Conservation (phyloP, 2,329 filamentous ascomycete genomes). For the Neopestalotiopsis clavispora region DNA sequence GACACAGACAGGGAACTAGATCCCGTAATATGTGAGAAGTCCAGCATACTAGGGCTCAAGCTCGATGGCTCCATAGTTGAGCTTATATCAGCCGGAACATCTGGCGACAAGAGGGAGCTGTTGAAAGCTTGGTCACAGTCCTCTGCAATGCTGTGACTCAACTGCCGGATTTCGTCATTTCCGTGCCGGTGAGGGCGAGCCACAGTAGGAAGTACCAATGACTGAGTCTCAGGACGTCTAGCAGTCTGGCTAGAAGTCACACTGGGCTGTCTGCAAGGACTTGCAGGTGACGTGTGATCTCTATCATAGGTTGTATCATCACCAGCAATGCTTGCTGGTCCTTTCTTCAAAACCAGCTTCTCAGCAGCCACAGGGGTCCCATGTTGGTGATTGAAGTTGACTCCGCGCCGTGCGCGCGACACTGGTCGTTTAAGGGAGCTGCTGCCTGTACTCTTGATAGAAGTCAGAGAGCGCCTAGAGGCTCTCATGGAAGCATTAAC, state of each 20-base stretch:
- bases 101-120: constrained; percentile 52
- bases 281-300: constrained; percentile 27
- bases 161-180: constrained; percentile 80
- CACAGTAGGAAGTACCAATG: constrained; percentile 27
- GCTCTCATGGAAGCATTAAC: constrained; percentile 36
- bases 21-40: neutral
- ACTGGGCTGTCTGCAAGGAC: constrained; percentile 25
- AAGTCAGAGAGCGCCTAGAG: constrained; percentile 51
- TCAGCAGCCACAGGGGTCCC: constrained; percentile 35
- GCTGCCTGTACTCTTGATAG: constrained; percentile 52
- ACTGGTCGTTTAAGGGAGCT: constrained; percentile 47
- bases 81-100: constrained; percentile 22
- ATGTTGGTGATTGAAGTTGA: constrained; percentile 59
- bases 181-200: constrained; percentile 37
- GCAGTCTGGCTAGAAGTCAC: constrained; percentile 19
- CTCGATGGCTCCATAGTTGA: constrained; percentile 20
- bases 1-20: neutral
- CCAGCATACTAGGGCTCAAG: constrained; percentile 14
- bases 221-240: constrained; percentile 23
- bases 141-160: constrained; percentile 84
- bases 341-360: constrained; percentile 9
- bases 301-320: constrained; percentile 32
- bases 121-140: constrained; percentile 94
- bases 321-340: constrained; percentile 33
- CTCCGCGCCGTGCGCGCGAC: constrained; percentile 55